Percentiles rank a stretch among this genome's conserved stretches.
Evolutionary conservation across 2,329 filamentous ascomycete genomes (phyloP).

Genomic region (Trichophyton simii): DNA sequence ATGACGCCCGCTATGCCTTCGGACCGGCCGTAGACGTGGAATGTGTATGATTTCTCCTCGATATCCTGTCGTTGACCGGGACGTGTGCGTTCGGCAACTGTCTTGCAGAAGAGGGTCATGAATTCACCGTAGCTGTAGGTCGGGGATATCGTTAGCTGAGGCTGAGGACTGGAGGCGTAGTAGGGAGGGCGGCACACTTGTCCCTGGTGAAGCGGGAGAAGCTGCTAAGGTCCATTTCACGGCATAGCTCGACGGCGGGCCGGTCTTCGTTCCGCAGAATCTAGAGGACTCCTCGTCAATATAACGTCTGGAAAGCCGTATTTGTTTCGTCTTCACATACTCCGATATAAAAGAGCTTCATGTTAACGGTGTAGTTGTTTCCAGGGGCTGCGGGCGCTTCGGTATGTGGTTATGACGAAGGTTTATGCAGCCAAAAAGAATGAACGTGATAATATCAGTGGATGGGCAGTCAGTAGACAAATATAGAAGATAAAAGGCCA

Average conservation of each 20-base stretch:
- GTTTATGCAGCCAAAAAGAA: background rate
- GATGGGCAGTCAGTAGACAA: no score
- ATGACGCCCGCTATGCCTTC: conserved; percentile 65
- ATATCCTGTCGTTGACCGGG: conserved; percentile 65
- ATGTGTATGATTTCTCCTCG: conserved; percentile 33
- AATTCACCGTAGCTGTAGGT: conserved; percentile 46
- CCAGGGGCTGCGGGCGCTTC: background rate
- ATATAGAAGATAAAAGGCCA: no score
- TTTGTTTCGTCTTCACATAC: conserved; percentile 40
- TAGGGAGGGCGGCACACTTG: conserved; percentile 39
- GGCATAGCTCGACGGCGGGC: conserved; percentile 62
- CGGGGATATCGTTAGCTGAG: conserved; percentile 3
- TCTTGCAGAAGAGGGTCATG: conserved; percentile 77
- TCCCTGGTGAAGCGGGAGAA: conserved; percentile 69
- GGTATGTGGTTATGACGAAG: background rate
- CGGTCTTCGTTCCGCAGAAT: conserved; percentile 68
- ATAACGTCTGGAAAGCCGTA: background rate
- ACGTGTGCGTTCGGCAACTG: conserved; percentile 71
- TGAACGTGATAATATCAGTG: background rate
- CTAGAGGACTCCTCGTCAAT: conserved; percentile 32
- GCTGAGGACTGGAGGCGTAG: background rate
- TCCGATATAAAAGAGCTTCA: conserved; percentile 83
- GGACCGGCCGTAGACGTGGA: conserved; percentile 65
- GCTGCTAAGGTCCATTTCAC: conserved; percentile 63
- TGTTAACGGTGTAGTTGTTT: conserved; percentile 33